phyloP scores from a whole-genome alignment of 2,329 filamentous ascomycete genomes.

The Hypoxylon sp. region DNA sequence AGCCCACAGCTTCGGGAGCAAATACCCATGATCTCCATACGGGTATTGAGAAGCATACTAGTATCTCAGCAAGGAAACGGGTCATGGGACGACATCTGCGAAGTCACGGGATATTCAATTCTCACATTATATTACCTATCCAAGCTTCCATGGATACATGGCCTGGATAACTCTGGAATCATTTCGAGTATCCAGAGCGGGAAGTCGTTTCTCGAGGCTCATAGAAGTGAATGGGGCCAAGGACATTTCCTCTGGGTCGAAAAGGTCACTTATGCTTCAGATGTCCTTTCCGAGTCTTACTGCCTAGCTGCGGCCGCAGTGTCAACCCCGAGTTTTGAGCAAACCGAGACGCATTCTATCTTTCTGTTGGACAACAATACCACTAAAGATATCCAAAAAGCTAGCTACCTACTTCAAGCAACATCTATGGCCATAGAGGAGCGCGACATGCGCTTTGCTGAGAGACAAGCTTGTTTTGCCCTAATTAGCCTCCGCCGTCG shows the following conservation, averaged over 20 bases:
- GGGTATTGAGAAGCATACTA: slow-evolving; percentile 4
- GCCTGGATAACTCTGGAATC: background rate
- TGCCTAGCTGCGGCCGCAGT: slow-evolving; percentile 22
- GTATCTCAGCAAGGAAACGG: slow-evolving; percentile 7
- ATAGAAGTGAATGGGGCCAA: slow-evolving; percentile 6
- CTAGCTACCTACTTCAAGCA: background rate
- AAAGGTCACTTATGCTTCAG: slow-evolving; percentile 38
- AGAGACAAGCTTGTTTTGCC: background rate
- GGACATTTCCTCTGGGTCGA: slow-evolving; percentile 38
- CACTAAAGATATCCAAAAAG: background rate
- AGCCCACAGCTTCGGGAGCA: slow-evolving; percentile 1
- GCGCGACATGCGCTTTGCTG: background rate
- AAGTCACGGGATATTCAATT: slow-evolving; percentile 18
- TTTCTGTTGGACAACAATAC: background rate
- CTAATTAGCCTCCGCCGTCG: background rate
- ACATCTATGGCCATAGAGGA: slow-evolving; percentile 2
- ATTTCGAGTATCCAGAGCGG: background rate
- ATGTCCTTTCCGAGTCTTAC: slow-evolving; percentile 34
- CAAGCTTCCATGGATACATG: slow-evolving; percentile 2
- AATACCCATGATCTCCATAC: slow-evolving; percentile 16
- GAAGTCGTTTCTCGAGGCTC: background rate
- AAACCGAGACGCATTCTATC: background rate
- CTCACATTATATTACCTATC: slow-evolving; percentile 11
- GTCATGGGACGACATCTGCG: slow-evolving; percentile 14
- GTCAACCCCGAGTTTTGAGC: background rate